Percentiles rank a stretch among this genome's conserved stretches.
These are phyloP conservation scores for Musa beccarii DNA, from an alignment of 176 grass and related monocot species.

Conservation along the genomic window DNA sequence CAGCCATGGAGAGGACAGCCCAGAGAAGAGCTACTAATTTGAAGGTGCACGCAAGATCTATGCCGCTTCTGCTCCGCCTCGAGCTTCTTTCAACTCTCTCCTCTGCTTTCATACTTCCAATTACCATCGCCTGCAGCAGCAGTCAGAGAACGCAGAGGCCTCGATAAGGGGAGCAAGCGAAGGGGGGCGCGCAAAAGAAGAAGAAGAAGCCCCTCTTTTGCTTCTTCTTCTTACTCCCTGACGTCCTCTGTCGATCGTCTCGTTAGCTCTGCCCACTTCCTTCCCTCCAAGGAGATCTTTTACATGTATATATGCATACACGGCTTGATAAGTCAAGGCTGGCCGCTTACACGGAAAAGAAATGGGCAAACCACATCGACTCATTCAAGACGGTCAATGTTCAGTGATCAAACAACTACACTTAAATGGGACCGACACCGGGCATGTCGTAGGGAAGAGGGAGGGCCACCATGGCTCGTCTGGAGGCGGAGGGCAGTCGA, in stretches of 20 bases:
- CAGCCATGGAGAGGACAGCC: not conserved
- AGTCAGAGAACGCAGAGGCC: no score
- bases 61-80: not conserved
- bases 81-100: no score
- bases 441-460: not conserved
- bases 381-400: not conserved
- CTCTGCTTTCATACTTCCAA: no score
- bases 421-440: not conserved
- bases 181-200: no score
- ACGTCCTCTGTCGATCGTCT: no score
- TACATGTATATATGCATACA: not conserved
- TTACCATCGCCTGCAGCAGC: no score
- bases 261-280: not conserved
- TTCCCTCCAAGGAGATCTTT: not conserved
- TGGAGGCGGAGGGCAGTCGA: not conserved
- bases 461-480: not conserved
- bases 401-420: not conserved
- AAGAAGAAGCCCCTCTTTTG: no score
- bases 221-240: no score
- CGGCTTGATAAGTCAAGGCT: not conserved
- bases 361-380: not conserved
- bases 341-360: not conserved
- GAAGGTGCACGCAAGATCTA: not conserved
- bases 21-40: not conserved
- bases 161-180: no score